phyloP scores from a whole-genome alignment of 1,139 yeast species.

The Candida gigantensis region DNA sequence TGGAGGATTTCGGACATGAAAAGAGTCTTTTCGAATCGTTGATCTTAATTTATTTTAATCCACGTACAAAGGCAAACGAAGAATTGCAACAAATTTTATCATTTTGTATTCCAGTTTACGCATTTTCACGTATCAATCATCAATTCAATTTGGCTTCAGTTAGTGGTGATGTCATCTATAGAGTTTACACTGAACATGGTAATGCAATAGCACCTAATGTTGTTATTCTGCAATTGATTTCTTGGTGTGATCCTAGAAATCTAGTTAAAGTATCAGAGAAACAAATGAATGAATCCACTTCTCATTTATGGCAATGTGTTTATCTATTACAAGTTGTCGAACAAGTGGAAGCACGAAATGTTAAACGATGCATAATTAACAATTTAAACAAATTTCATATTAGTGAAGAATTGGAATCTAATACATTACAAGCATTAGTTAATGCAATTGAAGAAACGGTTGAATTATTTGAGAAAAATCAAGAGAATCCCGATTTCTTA shows the following conservation, averaged over 20 bases:
- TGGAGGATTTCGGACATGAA: slow-evolving; percentile 24
- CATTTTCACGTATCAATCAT: slow-evolving; percentile 74
- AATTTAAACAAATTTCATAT: slow-evolving; percentile 52
- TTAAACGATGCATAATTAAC: slow-evolving; percentile 56
- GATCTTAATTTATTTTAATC: slow-evolving; percentile 74
- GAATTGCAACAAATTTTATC: slow-evolving; percentile 79
- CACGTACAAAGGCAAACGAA: slow-evolving; percentile 60
- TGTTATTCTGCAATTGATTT: slow-evolving; percentile 73
- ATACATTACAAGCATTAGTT: slow-evolving; percentile 32
- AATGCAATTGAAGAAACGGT: slow-evolving; percentile 39
- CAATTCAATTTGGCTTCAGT: slow-evolving; percentile 67
- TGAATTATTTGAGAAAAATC: slow-evolving; percentile 19
- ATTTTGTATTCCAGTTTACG: slow-evolving; percentile 88
- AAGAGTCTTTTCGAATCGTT: slow-evolving; percentile 64
- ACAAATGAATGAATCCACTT: slow-evolving; percentile 40
- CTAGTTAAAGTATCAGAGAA: slow-evolving; percentile 54
- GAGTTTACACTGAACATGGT: slow-evolving; percentile 42
- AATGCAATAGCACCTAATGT: slow-evolving; percentile 49
- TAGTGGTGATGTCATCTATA: slow-evolving; percentile 65
- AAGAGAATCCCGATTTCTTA: slow-evolving; percentile 29
- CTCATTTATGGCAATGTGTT: slow-evolving; percentile 60
- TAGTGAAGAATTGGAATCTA: slow-evolving; percentile 30
- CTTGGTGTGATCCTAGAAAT: slow-evolving; percentile 85
- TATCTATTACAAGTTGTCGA: slow-evolving; percentile 55
- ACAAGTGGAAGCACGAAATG: slow-evolving; percentile 52